Evolutionary conservation across 106 monocot species (phyloP).

Genomic region (Acanthochlamys bracteata): DNA sequence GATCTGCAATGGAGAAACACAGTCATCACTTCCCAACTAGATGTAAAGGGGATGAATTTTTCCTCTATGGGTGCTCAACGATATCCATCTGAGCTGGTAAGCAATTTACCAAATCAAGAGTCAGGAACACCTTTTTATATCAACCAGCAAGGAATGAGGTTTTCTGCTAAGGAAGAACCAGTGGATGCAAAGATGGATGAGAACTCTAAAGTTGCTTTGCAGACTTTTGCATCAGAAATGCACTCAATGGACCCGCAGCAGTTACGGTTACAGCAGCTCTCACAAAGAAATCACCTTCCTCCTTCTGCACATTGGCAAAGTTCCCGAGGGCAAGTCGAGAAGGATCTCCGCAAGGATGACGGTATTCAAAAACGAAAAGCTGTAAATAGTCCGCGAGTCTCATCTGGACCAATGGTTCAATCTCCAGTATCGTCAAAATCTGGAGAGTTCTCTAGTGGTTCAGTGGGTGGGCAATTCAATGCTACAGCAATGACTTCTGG

Average conservation of each 20-base stretch:
- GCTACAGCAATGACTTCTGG: conserved; percentile 38
- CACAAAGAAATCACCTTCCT: conserved; percentile 42
- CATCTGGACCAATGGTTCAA: conserved; percentile 69
- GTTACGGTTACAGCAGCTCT: conserved; percentile 27
- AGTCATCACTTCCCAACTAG: conserved; percentile 38
- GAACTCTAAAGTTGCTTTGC: conserved; percentile 33
- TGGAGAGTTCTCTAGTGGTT: conserved; percentile 74
- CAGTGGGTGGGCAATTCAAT: conserved; percentile 52
- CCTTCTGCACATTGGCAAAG: conserved; percentile 44
- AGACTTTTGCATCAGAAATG: conserved; percentile 29
- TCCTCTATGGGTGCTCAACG: conserved; percentile 36
- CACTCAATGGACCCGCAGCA: conserved; percentile 40
- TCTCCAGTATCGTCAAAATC: conserved; percentile 89
- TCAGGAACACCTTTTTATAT: conserved; percentile 38
- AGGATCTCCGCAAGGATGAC: conserved; percentile 57
- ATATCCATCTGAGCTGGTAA: conserved; percentile 27
- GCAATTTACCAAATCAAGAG: conserved; percentile 41
- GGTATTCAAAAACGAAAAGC: conserved; percentile 46
- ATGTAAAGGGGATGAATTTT: conserved; percentile 41
- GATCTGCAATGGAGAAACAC: conserved; percentile 70
- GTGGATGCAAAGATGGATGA: conserved; percentile 37
- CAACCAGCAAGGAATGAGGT: conserved; percentile 57
- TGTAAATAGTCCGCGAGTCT: conserved; percentile 64
- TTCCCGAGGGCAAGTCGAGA: conserved; percentile 22
- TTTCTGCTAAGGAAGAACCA: conserved; percentile 60